Percentiles rank a stretch among this genome's conserved stretches.
These are phyloP conservation scores for Hypoxylon crocopeplum DNA, from an alignment of 495 filamentous ascomycete species.

Conservation along the genomic window DNA sequence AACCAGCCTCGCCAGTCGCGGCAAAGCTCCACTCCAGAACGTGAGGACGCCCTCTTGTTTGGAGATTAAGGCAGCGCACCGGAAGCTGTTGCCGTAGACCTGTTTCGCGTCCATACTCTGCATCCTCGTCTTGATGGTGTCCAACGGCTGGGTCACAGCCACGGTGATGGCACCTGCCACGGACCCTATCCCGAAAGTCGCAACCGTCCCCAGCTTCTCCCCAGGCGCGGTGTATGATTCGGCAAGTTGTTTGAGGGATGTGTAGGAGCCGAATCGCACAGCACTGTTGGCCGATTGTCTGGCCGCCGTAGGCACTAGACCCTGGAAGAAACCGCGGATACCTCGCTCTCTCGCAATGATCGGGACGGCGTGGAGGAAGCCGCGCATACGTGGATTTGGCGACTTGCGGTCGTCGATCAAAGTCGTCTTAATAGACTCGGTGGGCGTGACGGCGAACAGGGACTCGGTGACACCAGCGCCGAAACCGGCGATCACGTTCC, in stretches of 20 bases:
- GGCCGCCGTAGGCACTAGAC: slow-evolving; percentile 92
- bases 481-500: slow-evolving; percentile 92
- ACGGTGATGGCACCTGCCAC: slow-evolving; percentile 93
- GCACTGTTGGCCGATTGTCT: slow-evolving; percentile 95
- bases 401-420: slow-evolving; percentile 97
- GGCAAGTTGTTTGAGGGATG: slow-evolving; percentile 85
- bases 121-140: slow-evolving; percentile 98
- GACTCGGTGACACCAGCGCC: slow-evolving; percentile 95
- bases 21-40: slow-evolving; percentile 93
- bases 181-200: slow-evolving; percentile 90
- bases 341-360: slow-evolving; percentile 89
- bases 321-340: slow-evolving; percentile 91
- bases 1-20: slow-evolving; percentile 81
- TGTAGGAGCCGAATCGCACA: slow-evolving; percentile 88
- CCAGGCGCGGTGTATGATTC: slow-evolving; percentile 92
- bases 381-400: slow-evolving; percentile 81
- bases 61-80: slow-evolving; percentile 82
- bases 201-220: slow-evolving; percentile 88
- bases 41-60: slow-evolving; percentile 88
- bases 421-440: slow-evolving; percentile 97
- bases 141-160: slow-evolving; percentile 87
- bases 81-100: slow-evolving; percentile 87
- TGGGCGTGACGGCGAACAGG: slow-evolving; percentile 91
- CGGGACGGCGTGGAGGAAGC: slow-evolving; percentile 88
- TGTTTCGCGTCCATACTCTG: slow-evolving; percentile 89